A percentile compares a stretch with the other conserved stretches of the same genome.
phyloP scores from a whole-genome alignment of 805 yeast species.

The Yamadazyma olivae region DNA sequence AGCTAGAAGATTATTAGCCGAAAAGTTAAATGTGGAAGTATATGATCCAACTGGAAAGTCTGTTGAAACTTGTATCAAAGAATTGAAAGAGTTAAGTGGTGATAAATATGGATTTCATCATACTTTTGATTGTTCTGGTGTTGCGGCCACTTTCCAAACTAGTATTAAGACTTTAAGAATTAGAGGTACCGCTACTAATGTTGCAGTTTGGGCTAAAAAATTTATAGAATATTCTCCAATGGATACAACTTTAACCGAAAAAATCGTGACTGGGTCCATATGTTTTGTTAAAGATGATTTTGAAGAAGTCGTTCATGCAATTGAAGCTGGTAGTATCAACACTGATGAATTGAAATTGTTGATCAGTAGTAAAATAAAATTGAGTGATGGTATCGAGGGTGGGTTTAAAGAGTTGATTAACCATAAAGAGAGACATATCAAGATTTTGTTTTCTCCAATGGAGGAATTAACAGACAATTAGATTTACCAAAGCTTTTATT shows the following conservation, averaged over 20 bases:
- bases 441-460: conserved; percentile 51
- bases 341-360: conserved; percentile 41
- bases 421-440: conserved; percentile 55
- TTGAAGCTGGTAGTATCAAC: conserved; percentile 44
- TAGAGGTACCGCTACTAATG: conserved; percentile 58
- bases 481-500: too few species aligned
- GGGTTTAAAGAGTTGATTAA: conserved; percentile 51
- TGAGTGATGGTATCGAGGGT: conserved; percentile 50
- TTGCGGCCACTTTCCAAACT: conserved; percentile 50
- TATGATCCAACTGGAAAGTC: conserved; percentile 47
- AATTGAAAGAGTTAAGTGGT: conserved; percentile 32
- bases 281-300: conserved; percentile 59
- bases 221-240: conserved; percentile 51
- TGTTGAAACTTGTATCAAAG: conserved; percentile 34
- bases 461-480: background rate
- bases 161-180: conserved; percentile 48
- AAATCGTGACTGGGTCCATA: conserved; percentile 56
- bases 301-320: conserved; percentile 51
- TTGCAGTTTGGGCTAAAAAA: conserved; percentile 62
- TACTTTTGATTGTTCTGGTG: conserved; percentile 55
- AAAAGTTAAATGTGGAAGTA: conserved; percentile 43
- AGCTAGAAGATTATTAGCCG: conserved; percentile 55
- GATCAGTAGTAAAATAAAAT: conserved; percentile 51
- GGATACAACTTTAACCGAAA: conserved; percentile 55
- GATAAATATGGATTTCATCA: conserved; percentile 47